These are phyloP conservation scores for Echinochloa phyllopogon DNA, from an alignment of 176 grass and related monocot genomes.

Conservation along the genomic window DNA sequence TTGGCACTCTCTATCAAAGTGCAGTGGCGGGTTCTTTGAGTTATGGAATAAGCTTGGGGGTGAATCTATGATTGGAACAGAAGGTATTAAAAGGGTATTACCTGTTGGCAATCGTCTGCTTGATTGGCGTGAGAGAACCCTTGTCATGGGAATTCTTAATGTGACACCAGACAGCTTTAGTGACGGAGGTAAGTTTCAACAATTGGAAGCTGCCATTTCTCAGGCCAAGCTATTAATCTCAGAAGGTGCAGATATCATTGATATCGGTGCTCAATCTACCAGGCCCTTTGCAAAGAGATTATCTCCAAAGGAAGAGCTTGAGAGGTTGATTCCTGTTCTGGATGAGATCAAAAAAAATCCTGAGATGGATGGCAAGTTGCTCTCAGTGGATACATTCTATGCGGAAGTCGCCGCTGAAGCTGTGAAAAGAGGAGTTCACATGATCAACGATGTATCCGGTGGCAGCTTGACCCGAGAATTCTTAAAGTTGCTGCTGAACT, in stretches of 20 bases:
- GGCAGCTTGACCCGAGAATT: slow-evolving; percentile 79
- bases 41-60: slow-evolving; percentile 79
- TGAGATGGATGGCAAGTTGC: slow-evolving; percentile 70
- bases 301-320: slow-evolving; percentile 73
- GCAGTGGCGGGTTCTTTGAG: slow-evolving; percentile 63
- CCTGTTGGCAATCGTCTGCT: slow-evolving; percentile 53
- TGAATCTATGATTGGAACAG: slow-evolving; percentile 72
- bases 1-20: slow-evolving; percentile 75
- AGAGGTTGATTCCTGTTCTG: slow-evolving; percentile 78
- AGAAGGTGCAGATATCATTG: slow-evolving; percentile 88
- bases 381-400: slow-evolving; percentile 91
- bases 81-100: slow-evolving; percentile 77
- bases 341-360: slow-evolving; percentile 62
- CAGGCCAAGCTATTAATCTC: slow-evolving; percentile 72
- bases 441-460: slow-evolving; percentile 89
- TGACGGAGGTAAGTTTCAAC: slow-evolving; percentile 82
- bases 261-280: slow-evolving; percentile 93
- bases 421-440: slow-evolving; percentile 74
- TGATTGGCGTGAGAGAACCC: slow-evolving; percentile 77
- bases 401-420: slow-evolving; percentile 75
- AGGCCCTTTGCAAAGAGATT: slow-evolving; percentile 73
- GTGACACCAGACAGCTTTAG: slow-evolving; percentile 92
- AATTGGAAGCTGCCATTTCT: slow-evolving; percentile 59
- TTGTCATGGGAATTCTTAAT: slow-evolving; percentile 91
- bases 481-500: slow-evolving; percentile 71